A percentile compares a stretch with the other conserved stretches of the same genome.
These are phyloP conservation scores for Papilionanthe hybrid DNA, from an alignment of 116 monocot genomes.

Conservation along the genomic window DNA sequence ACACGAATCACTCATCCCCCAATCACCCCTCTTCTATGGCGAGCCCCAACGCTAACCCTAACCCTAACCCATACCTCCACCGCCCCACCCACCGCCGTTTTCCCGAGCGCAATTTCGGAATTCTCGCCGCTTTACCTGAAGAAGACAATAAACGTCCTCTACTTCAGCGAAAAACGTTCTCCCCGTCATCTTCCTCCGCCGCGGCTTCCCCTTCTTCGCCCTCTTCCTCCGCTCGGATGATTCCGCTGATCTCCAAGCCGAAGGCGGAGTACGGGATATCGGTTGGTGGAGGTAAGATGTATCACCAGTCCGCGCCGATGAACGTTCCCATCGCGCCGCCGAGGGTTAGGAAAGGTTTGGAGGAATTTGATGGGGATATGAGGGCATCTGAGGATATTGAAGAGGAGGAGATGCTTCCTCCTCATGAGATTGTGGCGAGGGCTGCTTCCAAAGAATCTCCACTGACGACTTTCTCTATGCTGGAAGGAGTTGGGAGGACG, in stretches of 20 bases:
- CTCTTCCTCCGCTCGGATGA: constrained; percentile 17
- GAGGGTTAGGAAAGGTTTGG: background rate
- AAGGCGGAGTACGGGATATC: constrained; percentile 11
- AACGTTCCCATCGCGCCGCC: constrained; percentile 19
- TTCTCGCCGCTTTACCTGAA: constrained; percentile 37
- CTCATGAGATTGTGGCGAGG: constrained; percentile 60
- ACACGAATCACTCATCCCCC: background rate
- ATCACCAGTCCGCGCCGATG: constrained; percentile 43
- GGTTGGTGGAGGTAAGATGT: background rate
- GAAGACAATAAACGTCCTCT: constrained; percentile 14
- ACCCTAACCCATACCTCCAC: constrained; percentile 12
- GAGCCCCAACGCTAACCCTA: background rate
- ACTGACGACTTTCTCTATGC: constrained; percentile 44
- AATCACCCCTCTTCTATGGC: background rate
- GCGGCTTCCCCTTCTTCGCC: constrained; percentile 6
- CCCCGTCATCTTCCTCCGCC: constrained; percentile 15
- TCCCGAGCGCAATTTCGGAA: constrained; percentile 16
- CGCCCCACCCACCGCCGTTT: background rate
- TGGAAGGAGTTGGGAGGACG: constrained; percentile 56
- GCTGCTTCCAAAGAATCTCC: constrained; percentile 19
- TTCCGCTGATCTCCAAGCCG: constrained; percentile 30
- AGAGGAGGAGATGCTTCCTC: constrained; percentile 54
- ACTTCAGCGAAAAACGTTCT: background rate
- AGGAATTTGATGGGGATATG: background rate
- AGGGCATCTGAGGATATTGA: constrained; percentile 13